These are phyloP conservation scores for Solanum tacnaense DNA, from an alignment of 257 asterid genomes.

Conservation along the genomic window DNA sequence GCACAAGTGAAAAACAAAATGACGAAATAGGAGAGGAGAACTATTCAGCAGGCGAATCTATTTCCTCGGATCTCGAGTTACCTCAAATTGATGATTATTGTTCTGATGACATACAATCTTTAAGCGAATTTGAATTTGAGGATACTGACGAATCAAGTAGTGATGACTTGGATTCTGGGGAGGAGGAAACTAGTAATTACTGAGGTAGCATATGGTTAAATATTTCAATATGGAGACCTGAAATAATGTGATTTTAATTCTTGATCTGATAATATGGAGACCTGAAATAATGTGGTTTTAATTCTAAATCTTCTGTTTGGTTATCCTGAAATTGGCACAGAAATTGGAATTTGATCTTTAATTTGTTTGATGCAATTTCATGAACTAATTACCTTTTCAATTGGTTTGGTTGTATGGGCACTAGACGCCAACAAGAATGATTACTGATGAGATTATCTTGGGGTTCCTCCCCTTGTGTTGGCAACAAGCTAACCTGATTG, in stretches of 20 bases:
- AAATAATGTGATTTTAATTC: background rate
- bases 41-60: slow-evolving; percentile 3
- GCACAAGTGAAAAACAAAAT: background rate
- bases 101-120: slow-evolving; percentile 3
- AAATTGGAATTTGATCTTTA: background rate
- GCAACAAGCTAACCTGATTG: background rate
- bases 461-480: background rate
- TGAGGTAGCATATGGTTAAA: background rate
- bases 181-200: background rate
- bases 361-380: background rate
- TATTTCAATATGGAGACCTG: background rate
- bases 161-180: slow-evolving; percentile 6
- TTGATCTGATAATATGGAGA: background rate
- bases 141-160: slow-evolving; percentile 8
- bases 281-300: background rate
- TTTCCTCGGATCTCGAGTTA: slow-evolving; percentile 16
- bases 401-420: background rate
- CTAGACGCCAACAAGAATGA: background rate
- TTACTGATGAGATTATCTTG: background rate
- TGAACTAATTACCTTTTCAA: background rate
- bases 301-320: background rate
- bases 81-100: slow-evolving; percentile 19
- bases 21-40: background rate
- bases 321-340: background rate
- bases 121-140: slow-evolving; percentile 11